Percentiles rank a stretch among this genome's conserved stretches.
These are phyloP conservation scores for Madurella mycetomatis DNA, from an alignment of 2,329 filamentous ascomycete species.

Conservation along the genomic window DNA sequence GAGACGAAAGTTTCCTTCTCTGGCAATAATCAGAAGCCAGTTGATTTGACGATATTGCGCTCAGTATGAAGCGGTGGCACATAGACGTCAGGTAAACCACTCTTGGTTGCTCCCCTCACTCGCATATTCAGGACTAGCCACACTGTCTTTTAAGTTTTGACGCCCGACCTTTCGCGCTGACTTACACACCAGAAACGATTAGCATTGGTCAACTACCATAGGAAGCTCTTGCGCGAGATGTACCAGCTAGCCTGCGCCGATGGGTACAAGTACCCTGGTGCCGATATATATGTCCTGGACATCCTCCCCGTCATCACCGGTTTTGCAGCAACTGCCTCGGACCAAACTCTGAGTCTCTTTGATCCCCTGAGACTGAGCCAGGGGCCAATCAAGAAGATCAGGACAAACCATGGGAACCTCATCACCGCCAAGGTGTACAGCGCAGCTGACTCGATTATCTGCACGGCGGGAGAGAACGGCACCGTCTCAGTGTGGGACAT, in stretches of 20 bases:
- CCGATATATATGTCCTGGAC: slow-evolving; percentile 55
- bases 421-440: slow-evolving; percentile 58
- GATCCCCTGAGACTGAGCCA: slow-evolving; percentile 53
- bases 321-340: slow-evolving; percentile 63
- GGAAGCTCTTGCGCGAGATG: slow-evolving; percentile 30
- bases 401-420: slow-evolving; percentile 57
- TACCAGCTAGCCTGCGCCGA: slow-evolving; percentile 39
- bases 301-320: slow-evolving; percentile 46
- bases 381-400: slow-evolving; percentile 45
- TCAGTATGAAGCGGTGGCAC: too few relatives aligned
- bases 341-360: slow-evolving; percentile 65
- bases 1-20: too few relatives aligned
- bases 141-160: not conserved
- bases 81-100: not conserved
- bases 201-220: not conserved
- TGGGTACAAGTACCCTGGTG: slow-evolving; percentile 36
- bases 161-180: not conserved
- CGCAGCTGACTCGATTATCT: slow-evolving; percentile 49
- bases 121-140: not conserved
- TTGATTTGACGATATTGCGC: too few relatives aligned
- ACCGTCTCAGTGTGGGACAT: slow-evolving; percentile 63
- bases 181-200: not conserved
- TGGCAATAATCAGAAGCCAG: too few relatives aligned
- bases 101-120: not conserved
- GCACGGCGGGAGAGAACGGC: slow-evolving; percentile 70